Conservation (phyloP, 192 early-diverging fungal genomes). For the Coemansia sp. region DNA sequence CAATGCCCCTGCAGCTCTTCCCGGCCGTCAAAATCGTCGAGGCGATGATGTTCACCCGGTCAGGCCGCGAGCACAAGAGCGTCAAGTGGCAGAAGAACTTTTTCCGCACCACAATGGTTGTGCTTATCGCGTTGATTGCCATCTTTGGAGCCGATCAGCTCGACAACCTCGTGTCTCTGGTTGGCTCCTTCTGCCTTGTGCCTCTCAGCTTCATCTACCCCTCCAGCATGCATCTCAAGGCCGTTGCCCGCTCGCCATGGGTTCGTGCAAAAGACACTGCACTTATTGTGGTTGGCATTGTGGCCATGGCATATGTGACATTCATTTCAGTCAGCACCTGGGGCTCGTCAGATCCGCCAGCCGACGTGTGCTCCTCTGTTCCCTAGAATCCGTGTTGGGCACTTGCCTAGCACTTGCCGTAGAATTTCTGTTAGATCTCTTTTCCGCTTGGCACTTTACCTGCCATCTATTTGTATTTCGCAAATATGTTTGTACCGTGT, state of each 20-base stretch:
- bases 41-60: conserved; percentile 76
- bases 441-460: too few species aligned
- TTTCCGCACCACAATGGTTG: conserved; percentile 66
- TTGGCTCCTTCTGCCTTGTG: conserved; percentile 81
- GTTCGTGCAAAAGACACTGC: conserved; percentile 60
- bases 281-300: conserved; percentile 68
- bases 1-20: conserved; percentile 91
- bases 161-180: conserved; percentile 81
- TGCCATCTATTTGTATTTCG: neutral
- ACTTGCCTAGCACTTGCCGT: too few species aligned
- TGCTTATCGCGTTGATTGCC: conserved; percentile 72
- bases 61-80: conserved; percentile 71
- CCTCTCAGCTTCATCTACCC: conserved; percentile 88
- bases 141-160: conserved; percentile 78
- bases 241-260: conserved; percentile 56
- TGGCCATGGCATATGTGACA: conserved; percentile 85
- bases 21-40: conserved; percentile 94
- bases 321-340: conserved; percentile 43
- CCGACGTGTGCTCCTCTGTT: conserved; percentile 26
- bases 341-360: conserved; percentile 40
- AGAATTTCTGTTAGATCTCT: too few species aligned
- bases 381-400: conserved; percentile 8
- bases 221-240: conserved; percentile 79
- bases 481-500: too few species aligned
- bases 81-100: conserved; percentile 91